Base-by-base conservation (phyloP, 352 stramenopile species). In the Phytophthora agathidicida region DNA sequence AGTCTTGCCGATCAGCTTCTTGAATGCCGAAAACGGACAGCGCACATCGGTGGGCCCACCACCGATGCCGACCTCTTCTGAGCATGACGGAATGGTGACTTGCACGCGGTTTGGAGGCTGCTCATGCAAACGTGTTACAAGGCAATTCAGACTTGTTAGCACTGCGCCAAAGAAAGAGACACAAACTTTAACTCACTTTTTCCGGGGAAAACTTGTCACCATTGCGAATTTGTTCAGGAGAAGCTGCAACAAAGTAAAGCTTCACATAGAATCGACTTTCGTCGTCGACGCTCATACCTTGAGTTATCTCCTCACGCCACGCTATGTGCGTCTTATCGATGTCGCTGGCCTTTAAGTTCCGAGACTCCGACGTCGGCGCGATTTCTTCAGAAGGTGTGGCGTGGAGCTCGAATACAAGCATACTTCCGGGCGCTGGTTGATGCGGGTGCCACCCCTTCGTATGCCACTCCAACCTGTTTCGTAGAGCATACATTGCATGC, bases 391-490 rank as follows among this genome's bases (percentile, higher is more conserved):
- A 2, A 16, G 41, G n/a, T 27, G 60, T 68, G 19, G 74, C 71
- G 36, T 91, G 79, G 3, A 93, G 66, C 44, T 93, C 83, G 53
- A 93, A 91, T 5, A 93, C 60, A 37, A 93, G 77, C 83, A 93
- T 93, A 22, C 80, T 71, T 14, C 83, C 83, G 4, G 73, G 78
- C 23, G 84, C 85, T 23, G 83, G 65, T 45, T 93, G 80, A 60
- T 93, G 78, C 16, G 80, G 71, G 45, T 87, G 77, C 83, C 83
- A 93, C n/a, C 82, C 75, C 32, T 79, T 67, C 3, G 78, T 78
- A 52, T 79, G 73, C 83, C 83, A 93, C 50, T 93, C 53, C 43
- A 93, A 41, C 7, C 83, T 92, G 17, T 35, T 38, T 41, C 22
- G 56, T 10, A 51, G 11, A 44, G 38, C 16, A 31, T 27, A 24